Percentiles rank a stretch among this genome's conserved stretches.
phyloP scores from a whole-genome alignment of 441 rosid species.

The Croton setiger region DNA sequence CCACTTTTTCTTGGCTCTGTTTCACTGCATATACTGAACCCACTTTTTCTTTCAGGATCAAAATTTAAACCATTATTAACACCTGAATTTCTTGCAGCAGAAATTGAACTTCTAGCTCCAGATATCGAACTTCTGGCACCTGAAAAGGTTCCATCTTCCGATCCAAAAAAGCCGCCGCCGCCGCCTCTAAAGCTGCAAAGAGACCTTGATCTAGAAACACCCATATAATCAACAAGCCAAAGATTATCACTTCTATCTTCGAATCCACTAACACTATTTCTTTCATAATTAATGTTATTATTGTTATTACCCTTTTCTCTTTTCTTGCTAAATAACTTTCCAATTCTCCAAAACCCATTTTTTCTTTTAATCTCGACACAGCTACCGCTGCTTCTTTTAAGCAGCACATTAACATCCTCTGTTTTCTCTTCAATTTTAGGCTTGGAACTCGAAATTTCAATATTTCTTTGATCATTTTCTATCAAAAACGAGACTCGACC shows the following conservation, averaged over 20 bases:
- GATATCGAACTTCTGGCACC: conserved; percentile 66
- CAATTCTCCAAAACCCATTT: conserved; percentile 72
- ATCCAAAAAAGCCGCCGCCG: conserved; percentile 45
- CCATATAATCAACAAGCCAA: conserved; percentile 73
- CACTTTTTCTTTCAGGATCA: conserved; percentile 59
- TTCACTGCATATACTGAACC: conserved; percentile 35
- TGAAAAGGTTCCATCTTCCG: conserved; percentile 71
- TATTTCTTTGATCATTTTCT: conserved; percentile 49
- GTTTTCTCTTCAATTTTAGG: conserved; percentile 30
- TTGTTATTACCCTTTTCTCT: conserved; percentile 32
- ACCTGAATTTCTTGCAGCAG: conserved; percentile 85
- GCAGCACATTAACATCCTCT: conserved; percentile 48
- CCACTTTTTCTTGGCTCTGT: conserved; percentile 58
- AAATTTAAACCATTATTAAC: conserved; percentile 55
- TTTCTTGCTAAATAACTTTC: conserved; percentile 70
- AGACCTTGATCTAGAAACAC: conserved; percentile 90
- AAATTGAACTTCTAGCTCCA: conserved; percentile 55
- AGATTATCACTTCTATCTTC: conserved; percentile 57
- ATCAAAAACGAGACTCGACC: conserved; percentile 82
- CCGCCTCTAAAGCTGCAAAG: conserved; percentile 74
- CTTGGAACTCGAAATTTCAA: conserved; percentile 25
- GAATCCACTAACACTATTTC: conserved; percentile 34
- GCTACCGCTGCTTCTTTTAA: conserved; percentile 82
- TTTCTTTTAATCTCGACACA: conserved; percentile 82
- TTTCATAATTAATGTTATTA: conserved; percentile 15